Evolutionary conservation across 345 rosid genomes (phyloP), one percentile per base, ranked within the genome.

Genomic region (Gossypium rotundifolium): DNA sequence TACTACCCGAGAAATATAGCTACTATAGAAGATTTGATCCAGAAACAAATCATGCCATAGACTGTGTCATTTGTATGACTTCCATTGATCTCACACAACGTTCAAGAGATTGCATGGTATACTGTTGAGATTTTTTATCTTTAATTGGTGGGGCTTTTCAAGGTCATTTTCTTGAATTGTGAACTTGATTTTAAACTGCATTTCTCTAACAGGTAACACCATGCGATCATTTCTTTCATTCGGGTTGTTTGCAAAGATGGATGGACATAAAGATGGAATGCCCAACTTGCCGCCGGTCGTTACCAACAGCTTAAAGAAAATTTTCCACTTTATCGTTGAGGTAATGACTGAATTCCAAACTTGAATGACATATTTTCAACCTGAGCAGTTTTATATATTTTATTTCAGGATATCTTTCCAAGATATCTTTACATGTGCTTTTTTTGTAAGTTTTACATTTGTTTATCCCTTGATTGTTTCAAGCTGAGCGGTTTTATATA

Each of bases 201-300:
- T 70, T 74, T 74, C 46, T 77, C 25, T 74, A 60, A 63, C 86
- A 95, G 99, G 96, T 89, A 74, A 95, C 99, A 9, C 99, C 99
- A 5, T 93, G 99, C 48, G 98, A 93, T 74, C 99, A 95, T 81
- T 91, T 88, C 83, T 95, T 95, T 80, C 99, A 95, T 76, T 83
- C 91, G 2, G 98, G 91, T 72, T 95, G 99, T 81, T 85, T 95
- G 78, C 98, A 88, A 84, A 88, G 97, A 81, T 95, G 99, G 98
- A 95, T 95, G 99, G 99, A 95, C 79, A 88, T 95, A 82, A 95
- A 95, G 85, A 95, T 95, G 99, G 99, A 95, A 83, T 95, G 99
- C 75, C 99, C 99, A 67, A 95, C 99, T 69, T 95, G 99, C 83
- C 93, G 99, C 76, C 93, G 99, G 53, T 76, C 91, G 2, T 82